These are phyloP conservation scores for Neurospora pannonica DNA, from an alignment of 495 filamentous ascomycete species.

Conservation along the genomic window DNA sequence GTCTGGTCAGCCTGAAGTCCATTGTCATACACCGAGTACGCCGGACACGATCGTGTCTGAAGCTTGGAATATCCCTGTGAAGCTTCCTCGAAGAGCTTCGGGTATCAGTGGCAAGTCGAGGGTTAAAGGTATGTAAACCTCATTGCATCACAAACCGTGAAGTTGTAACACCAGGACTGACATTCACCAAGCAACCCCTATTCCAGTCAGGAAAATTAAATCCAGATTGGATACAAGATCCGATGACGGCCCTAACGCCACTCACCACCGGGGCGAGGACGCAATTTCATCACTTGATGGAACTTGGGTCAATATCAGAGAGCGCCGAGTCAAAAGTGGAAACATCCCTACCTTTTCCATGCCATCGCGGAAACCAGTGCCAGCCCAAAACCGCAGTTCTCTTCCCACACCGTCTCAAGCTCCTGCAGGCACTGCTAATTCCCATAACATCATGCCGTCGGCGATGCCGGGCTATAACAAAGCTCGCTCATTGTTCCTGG, in stretches of 20 bases:
- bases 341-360: not conserved
- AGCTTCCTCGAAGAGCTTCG: constrained; percentile 9
- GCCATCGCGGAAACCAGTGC: not conserved
- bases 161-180: not conserved
- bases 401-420: not conserved
- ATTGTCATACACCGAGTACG: constrained; percentile 1
- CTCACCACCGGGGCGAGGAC: not conserved
- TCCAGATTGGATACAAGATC: not conserved
- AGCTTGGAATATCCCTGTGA: constrained; percentile 12
- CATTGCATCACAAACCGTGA: not conserved
- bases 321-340: not conserved
- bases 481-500: constrained; percentile 17
- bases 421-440: not conserved
- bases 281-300: not conserved
- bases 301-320: not conserved
- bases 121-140: not conserved
- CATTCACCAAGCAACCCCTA: not conserved
- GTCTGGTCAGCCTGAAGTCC: not conserved
- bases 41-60: constrained; percentile 10
- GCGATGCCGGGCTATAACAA: not conserved
- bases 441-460: not conserved
- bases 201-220: not conserved
- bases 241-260: not conserved
- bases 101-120: not conserved
- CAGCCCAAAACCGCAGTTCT: not conserved